These are phyloP conservation scores for Pleochaeta shiraiana DNA, from an alignment of 2,329 filamentous ascomycete species.

Conservation along the genomic window DNA sequence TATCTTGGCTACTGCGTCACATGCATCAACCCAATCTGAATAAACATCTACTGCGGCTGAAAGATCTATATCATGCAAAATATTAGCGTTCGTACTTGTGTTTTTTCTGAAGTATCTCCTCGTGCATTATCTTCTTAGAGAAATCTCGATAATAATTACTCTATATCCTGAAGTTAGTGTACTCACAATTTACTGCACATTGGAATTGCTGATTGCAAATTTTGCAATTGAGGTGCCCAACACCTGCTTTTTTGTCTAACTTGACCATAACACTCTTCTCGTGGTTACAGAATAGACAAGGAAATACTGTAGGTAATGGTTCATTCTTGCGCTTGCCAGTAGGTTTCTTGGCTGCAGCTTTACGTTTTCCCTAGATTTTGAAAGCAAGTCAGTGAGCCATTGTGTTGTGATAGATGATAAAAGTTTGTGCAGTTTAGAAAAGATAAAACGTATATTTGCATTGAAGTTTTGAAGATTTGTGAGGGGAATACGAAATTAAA, in stretches of 20 bases:
- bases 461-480: too few species aligned
- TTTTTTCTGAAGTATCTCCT: too few species aligned
- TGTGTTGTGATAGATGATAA: too few species aligned
- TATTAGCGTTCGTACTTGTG: conserved; percentile 8
- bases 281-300: conserved; percentile 96
- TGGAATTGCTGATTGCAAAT: conserved; percentile 89
- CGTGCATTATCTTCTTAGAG: too few species aligned
- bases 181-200: conserved; percentile 74
- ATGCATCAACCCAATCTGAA: conserved; percentile 96
- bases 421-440: too few species aligned
- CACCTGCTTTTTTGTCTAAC: conserved; percentile 77
- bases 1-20: conserved; percentile 47
- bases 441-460: too few species aligned
- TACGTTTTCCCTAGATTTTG: conserved; percentile 75
- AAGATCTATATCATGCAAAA: conserved; percentile 35
- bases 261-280: conserved; percentile 82
- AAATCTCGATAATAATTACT: too few species aligned
- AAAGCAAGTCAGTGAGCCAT: too few species aligned
- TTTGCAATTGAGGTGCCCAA: conserved; percentile 74
- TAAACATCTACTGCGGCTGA: conserved; percentile 90
- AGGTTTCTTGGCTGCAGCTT: conserved; percentile 73
- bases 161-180: not conserved
- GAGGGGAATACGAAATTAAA: too few species aligned
- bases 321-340: conserved; percentile 64
- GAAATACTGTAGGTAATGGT: conserved; percentile 62